Percentiles rank a stretch among this genome's conserved stretches.
Evolutionary conservation across 1,139 yeast species (phyloP).

Genomic region (Starmera stellimalicola): DNA sequence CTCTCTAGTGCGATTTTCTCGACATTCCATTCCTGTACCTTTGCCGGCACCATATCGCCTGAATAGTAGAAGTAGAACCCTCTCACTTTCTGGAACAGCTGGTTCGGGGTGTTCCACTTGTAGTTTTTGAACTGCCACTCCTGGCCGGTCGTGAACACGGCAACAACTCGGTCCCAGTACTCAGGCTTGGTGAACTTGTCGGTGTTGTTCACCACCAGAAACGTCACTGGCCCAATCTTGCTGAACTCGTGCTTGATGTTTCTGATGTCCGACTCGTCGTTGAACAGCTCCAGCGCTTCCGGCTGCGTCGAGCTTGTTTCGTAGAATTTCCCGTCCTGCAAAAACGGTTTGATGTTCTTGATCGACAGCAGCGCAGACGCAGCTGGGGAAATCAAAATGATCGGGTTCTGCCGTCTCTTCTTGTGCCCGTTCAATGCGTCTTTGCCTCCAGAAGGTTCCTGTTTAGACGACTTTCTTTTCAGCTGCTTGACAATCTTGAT

Average conservation of each 20-base stretch:
- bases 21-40: constrained; percentile 83
- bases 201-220: constrained; percentile 79
- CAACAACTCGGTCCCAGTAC: constrained; percentile 95
- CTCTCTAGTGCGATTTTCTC: constrained; percentile 70
- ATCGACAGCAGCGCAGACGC: constrained; percentile 83
- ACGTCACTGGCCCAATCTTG: constrained; percentile 47
- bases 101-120: constrained; percentile 73
- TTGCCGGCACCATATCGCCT: constrained; percentile 73
- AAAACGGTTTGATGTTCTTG: constrained; percentile 70
- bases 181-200: constrained; percentile 89
- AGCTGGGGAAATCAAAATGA: constrained; percentile 86
- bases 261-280: constrained; percentile 16
- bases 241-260: constrained; percentile 46
- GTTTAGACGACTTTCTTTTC: constrained; percentile 26
- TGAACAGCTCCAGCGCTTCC: constrained; percentile 6
- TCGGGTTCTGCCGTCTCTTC: constrained; percentile 57
- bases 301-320: constrained; percentile 33
- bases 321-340: constrained; percentile 66
- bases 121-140: constrained; percentile 92
- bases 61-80: constrained; percentile 74
- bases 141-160: constrained; percentile 94
- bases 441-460: constrained; percentile 7
- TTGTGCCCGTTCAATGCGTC: constrained; percentile 12
- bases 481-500: constrained; percentile 47
- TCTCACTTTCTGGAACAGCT: constrained; percentile 70